Evolutionary conservation across 2,329 filamentous ascomycete genomes (phyloP), one percentile per base, ranked within the genome.

Genomic region (Colletotrichum sp.): DNA sequence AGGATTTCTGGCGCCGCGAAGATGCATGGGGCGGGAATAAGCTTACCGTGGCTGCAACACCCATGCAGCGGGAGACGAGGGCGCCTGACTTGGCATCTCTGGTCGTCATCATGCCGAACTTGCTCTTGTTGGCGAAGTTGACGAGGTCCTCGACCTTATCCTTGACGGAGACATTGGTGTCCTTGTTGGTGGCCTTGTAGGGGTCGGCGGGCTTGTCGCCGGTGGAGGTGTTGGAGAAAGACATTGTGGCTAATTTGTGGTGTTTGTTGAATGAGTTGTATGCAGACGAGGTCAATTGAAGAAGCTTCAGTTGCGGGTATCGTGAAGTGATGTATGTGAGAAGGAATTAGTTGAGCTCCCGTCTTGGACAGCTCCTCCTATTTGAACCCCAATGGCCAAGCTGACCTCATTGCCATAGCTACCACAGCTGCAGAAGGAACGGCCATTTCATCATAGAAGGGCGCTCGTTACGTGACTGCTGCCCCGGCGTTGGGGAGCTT

Each of bases 61-160:
- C 95, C 96, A 98, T 98, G 84, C 93, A 95, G 78, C 96, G 90
- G n/a, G 94, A 96, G 6, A 94, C 92, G 16, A 98, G 87, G 66
- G 92, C 89, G 15, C 93, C 93, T 1, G 89, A 91, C 44, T 89
- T 88, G 3, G 90, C 87, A 65, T 93, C 92, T 66, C 93, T 90
- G 27, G 96, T 98, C 11, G 95, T 97, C 92, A 98, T 93, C 93
- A 98, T 95, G 84, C 94, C 95, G 83, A 95, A 98, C 86, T 98
- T 98, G 88, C 90, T 91, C 77, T 89, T 88, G 49, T 91, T 89
- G 82, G 95, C 90, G 84, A 98, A 98, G 16, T 88, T 86, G 80
- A 89, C 87, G 52, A 98, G 90, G 76, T 94, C 95, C 75, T 94
- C 90, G 78, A 98, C 88, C 88, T 98, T 98, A 78, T 95, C 90